phyloP scores from a whole-genome alignment of 2,329 filamentous ascomycete species.

The Corynespora cassiicola region DNA sequence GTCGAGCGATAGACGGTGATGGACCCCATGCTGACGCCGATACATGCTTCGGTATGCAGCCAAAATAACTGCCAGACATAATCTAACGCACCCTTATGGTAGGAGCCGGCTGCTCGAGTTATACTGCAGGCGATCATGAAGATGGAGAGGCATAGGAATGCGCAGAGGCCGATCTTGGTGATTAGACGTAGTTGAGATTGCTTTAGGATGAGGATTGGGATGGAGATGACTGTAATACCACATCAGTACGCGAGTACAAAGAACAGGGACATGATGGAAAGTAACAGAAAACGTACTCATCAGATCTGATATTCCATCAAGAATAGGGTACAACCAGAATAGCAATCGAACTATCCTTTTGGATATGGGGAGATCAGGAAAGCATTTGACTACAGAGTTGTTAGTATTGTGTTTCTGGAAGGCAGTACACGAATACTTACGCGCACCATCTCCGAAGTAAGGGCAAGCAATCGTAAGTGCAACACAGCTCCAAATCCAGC shows the following conservation, averaged over 20 bases:
- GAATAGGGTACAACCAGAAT: neutral
- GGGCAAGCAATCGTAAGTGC: neutral
- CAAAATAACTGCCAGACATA: conserved; percentile 21
- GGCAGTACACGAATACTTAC: conserved; percentile 1
- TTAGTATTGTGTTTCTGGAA: neutral
- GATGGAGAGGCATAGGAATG: conserved; percentile 8
- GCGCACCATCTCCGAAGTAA: conserved; percentile 1
- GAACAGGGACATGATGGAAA: neutral
- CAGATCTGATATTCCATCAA: conserved; percentile 5
- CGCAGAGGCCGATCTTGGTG: conserved; percentile 4
- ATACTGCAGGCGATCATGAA: conserved; percentile 9
- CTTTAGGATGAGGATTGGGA: conserved; percentile 18
- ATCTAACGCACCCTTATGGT: conserved; percentile 1
- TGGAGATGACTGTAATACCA: conserved; percentile 12
- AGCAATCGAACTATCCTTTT: neutral
- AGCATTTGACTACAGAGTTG: conserved; percentile 2
- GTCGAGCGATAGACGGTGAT: conserved; percentile 22
- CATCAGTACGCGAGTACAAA: neutral
- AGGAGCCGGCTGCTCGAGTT: conserved; percentile 3
- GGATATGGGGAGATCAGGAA: neutral
- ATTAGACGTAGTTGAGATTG: conserved; percentile 3
- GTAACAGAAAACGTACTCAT: conserved; percentile 1
- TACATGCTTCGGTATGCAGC: conserved; percentile 21
- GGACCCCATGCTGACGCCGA: conserved; percentile 24
- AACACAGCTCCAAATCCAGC: neutral